These are phyloP conservation scores for Penstemon newberryi DNA, from an alignment of 257 asterid species.

Conservation along the genomic window DNA sequence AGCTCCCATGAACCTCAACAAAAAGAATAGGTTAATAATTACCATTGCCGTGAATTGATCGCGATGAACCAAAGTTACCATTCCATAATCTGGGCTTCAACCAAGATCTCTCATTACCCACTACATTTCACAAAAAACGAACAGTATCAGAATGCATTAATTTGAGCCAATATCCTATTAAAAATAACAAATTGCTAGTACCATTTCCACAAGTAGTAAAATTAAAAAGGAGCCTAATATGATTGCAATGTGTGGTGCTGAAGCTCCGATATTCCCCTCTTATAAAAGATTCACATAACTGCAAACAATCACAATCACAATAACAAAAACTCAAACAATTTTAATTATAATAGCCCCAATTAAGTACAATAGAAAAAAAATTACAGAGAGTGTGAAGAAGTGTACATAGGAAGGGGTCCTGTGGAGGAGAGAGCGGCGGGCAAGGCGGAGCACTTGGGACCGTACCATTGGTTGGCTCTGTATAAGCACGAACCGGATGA, in stretches of 20 bases:
- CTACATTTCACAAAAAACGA: constrained; percentile 32
- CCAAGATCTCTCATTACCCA: constrained; percentile 29
- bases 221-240: constrained; percentile 34
- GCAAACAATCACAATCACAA: constrained; percentile 24
- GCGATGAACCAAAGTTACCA: constrained; percentile 27
- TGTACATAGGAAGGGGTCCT: constrained; percentile 26
- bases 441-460: constrained; percentile 25
- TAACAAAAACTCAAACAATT: background rate
- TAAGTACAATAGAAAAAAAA: background rate
- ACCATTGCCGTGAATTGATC: constrained; percentile 84
- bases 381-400: background rate
- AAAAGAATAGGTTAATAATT: constrained; percentile 21
- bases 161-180: background rate
- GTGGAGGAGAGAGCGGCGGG: constrained; percentile 39
- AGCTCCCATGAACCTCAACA: background rate
- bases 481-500: background rate
- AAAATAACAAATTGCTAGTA: constrained; percentile 25
- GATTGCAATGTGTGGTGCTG: constrained; percentile 42
- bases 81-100: constrained; percentile 30
- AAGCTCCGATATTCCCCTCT: constrained; percentile 45
- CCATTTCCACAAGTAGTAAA: constrained; percentile 48
- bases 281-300: constrained; percentile 44
- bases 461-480: constrained; percentile 31
- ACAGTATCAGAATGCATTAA: constrained; percentile 12
- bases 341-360: background rate